Conservation (phyloP, 306 rosid species). For the Hippophae gyantsensis region DNA sequence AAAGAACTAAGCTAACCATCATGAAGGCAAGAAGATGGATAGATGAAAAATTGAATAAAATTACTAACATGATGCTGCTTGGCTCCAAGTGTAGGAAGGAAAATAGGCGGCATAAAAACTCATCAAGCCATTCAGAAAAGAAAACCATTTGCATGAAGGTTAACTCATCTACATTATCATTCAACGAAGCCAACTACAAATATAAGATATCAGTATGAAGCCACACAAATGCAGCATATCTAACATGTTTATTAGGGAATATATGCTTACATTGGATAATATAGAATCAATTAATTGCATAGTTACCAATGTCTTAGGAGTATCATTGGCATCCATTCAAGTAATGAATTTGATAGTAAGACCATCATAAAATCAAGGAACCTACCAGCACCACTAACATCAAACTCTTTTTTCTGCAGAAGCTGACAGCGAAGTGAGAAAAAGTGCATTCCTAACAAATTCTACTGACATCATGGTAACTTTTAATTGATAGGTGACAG, state of each 20-base stretch:
- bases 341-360: slow-evolving; percentile 89
- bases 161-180: slow-evolving; percentile 58
- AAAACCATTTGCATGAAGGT: slow-evolving; percentile 74
- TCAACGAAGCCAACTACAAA: slow-evolving; percentile 80
- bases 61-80: slow-evolving; percentile 80
- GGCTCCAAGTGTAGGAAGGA: slow-evolving; percentile 90
- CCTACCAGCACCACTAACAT: slow-evolving; percentile 48
- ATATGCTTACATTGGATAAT: slow-evolving; percentile 78
- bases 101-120: slow-evolving; percentile 92
- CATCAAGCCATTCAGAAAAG: slow-evolving; percentile 97
- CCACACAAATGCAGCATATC: neutral
- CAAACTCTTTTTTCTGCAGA: slow-evolving; percentile 39
- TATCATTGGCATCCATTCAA: slow-evolving; percentile 98
- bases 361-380: slow-evolving; percentile 73
- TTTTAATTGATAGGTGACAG: slow-evolving; percentile 98
- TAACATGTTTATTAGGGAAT: neutral
- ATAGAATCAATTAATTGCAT: slow-evolving; percentile 93
- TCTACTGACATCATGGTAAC: slow-evolving; percentile 95
- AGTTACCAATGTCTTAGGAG: slow-evolving; percentile 98
- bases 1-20: slow-evolving; percentile 11
- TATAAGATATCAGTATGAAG: slow-evolving; percentile 12
- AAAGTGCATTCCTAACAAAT: slow-evolving; percentile 87
- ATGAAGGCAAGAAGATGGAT: slow-evolving; percentile 13
- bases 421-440: slow-evolving; percentile 58
- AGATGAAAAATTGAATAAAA: slow-evolving; percentile 9